phyloP scores from a whole-genome alignment of 257 asterid genomes.

The Solanum commersonii region DNA sequence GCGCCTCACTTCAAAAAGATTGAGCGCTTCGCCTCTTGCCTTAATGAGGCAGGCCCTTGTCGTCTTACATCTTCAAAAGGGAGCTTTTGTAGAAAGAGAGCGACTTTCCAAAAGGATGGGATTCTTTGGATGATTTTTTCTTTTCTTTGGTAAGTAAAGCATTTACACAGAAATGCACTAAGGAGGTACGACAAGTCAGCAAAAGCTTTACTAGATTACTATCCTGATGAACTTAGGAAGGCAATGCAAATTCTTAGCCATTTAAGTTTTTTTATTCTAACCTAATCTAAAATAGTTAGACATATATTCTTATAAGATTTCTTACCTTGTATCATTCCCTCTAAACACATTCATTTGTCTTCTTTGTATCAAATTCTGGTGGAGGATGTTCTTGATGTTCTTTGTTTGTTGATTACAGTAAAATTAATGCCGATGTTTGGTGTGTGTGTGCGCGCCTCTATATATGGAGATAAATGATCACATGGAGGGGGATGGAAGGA shows the following conservation, averaged over 20 bases:
- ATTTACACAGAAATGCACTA: not conserved
- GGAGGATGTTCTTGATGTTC: not conserved
- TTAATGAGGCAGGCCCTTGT: not conserved
- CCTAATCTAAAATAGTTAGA: not conserved
- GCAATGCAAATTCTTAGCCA: not conserved
- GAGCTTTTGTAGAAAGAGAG: not conserved
- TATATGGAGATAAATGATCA: not conserved
- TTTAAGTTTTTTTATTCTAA: not conserved
- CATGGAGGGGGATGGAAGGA: not conserved
- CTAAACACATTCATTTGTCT: not conserved
- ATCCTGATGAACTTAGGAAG: not conserved
- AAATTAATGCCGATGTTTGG: not conserved
- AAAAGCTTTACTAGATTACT: not conserved
- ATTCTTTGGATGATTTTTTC: not conserved
- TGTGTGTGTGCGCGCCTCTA: not conserved
- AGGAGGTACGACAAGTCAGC: not conserved
- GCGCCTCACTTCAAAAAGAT: not conserved
- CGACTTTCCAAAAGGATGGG: not conserved
- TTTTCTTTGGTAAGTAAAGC: not conserved
- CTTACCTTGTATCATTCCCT: not conserved
- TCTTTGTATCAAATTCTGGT: not conserved
- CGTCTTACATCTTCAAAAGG: not conserved
- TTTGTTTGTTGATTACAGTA: not conserved
- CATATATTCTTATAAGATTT: not conserved
- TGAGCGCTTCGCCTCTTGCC: not conserved